A percentile compares a stretch with the other conserved stretches of the same genome.
These are phyloP conservation scores for Tephrocybe sp. DNA, from an alignment of 768 basidiomycete species.

Conservation along the genomic window DNA sequence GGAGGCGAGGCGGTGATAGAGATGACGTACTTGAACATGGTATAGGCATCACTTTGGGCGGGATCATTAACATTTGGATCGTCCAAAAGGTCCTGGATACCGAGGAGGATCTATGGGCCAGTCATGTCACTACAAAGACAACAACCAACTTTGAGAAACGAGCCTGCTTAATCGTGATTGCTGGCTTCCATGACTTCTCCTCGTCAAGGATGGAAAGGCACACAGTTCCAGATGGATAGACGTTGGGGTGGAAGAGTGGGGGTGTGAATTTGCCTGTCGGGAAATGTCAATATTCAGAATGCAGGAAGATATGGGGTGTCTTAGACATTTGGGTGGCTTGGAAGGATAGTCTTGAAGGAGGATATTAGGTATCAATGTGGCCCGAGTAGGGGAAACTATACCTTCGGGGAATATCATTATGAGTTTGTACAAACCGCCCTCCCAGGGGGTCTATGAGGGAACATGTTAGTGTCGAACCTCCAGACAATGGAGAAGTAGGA, in stretches of 20 bases:
- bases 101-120: constrained; percentile 74
- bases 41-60: constrained; percentile 97
- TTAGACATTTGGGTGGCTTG: constrained; percentile 87
- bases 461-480: constrained; percentile 12
- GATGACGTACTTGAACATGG: constrained; percentile 88
- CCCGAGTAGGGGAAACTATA: constrained; percentile 24
- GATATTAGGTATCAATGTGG: not conserved
- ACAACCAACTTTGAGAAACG: constrained; percentile 10
- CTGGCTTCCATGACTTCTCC: constrained; percentile 98
- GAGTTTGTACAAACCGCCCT: constrained; percentile 92
- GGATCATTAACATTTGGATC: constrained; percentile 97
- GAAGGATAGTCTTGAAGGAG: constrained; percentile 78
- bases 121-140: constrained; percentile 1
- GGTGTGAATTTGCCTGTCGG: constrained; percentile 90
- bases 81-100: constrained; percentile 93
- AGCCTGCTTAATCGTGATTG: constrained; percentile 98
- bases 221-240: constrained; percentile 98
- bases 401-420: constrained; percentile 97
- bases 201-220: constrained; percentile 97
- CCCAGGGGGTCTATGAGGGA: constrained; percentile 86
- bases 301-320: constrained; percentile 13
- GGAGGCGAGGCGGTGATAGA: not conserved
- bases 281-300: not conserved
- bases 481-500: constrained; percentile 9
- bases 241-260: constrained; percentile 95